These are phyloP conservation scores for Suhomyces terraborum DNA, from an alignment of 1,139 yeast species.

Conservation along the genomic window DNA sequence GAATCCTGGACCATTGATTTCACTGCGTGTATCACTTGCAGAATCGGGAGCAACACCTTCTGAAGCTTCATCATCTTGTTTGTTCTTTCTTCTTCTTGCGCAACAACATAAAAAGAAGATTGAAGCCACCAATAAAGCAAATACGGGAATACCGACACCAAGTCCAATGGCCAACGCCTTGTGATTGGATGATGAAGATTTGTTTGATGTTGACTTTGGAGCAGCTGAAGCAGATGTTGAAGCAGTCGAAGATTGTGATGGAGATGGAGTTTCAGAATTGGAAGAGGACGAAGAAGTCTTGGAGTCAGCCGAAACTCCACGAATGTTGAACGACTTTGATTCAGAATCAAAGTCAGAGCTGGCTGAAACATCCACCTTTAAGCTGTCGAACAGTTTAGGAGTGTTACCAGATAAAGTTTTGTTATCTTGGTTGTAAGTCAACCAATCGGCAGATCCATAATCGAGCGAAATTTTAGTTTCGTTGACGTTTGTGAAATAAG, in stretches of 20 bases:
- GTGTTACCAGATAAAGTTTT: constrained; percentile 68
- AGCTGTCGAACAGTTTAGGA: constrained; percentile 57
- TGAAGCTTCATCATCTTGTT: constrained; percentile 29
- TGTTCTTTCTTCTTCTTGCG: constrained; percentile 45
- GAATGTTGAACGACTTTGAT: constrained; percentile 50
- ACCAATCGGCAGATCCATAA: constrained; percentile 55
- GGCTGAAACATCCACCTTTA: constrained; percentile 58
- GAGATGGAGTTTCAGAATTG: constrained; percentile 15
- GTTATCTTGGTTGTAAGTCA: constrained; percentile 58
- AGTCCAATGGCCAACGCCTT: constrained; percentile 76
- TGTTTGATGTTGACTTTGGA: neutral
- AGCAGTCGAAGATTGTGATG: constrained; percentile 18
- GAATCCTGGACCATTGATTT: constrained; percentile 39
- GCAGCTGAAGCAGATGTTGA: too few species aligned
- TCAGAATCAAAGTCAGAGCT: constrained; percentile 36
- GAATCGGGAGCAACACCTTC: constrained; percentile 10
- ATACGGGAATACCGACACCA: constrained; percentile 81
- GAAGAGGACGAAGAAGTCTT: constrained; percentile 20
- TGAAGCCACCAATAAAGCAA: constrained; percentile 47
- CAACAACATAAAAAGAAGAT: constrained; percentile 62
- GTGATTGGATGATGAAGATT: constrained; percentile 27
- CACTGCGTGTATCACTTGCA: constrained; percentile 39
- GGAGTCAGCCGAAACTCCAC: constrained; percentile 48
- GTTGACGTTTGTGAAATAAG: constrained; percentile 55
- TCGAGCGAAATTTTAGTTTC: constrained; percentile 53